Base-by-base conservation (phyloP, 2,329 filamentous ascomycete genomes). In the Ascochyta viciae-villosae region DNA sequence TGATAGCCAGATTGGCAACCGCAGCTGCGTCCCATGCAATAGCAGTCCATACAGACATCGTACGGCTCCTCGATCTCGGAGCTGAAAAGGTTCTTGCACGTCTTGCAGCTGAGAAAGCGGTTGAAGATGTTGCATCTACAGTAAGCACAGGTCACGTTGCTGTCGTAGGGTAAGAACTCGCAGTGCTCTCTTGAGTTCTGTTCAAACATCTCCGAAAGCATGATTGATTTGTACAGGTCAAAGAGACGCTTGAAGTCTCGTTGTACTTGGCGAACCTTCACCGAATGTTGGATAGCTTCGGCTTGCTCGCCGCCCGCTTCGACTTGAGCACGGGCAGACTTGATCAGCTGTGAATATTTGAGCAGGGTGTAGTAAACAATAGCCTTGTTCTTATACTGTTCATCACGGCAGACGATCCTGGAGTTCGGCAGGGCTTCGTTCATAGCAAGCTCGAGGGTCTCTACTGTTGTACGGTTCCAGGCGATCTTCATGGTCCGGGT, bases 371-470 rank as follows among this genome's bases (percentile, higher is more conserved):
- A 96, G 74, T 93, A 96, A 40, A 97, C 83, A 54, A 98, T 97
- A 5, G 93, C 91, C 74, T 98, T 98, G 78, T 96, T 97, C 75
- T 98, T 98, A 81, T 99, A 99, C 74, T 98, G 94, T 74, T 99
- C 95, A 64, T 99, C 95, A 34, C 95, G 89, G 72, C 95, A 98
- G 3, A 98, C 94, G 64, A 97, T 85, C 12, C 92, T 86, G 9
- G 93, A 91, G 65, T 92, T 92, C 0, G 93, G 92, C 3, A 99
- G 82, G 0, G 94, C 92, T 78, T 98, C 95, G 56, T 87, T 84
- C 19, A 98, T 76, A 0, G 94, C 95, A 74, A 96, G 81, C 62
- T 94, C 89, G 3, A 99, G 82, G 0, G 95, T 98, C 70, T 98
- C 92, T 2, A 90, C 89, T 0, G 93, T 97, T 0, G 92, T 97